These are phyloP conservation scores for Penicillium sp. DNA, from an alignment of 2,329 filamentous ascomycete species.

Conservation along the genomic window DNA sequence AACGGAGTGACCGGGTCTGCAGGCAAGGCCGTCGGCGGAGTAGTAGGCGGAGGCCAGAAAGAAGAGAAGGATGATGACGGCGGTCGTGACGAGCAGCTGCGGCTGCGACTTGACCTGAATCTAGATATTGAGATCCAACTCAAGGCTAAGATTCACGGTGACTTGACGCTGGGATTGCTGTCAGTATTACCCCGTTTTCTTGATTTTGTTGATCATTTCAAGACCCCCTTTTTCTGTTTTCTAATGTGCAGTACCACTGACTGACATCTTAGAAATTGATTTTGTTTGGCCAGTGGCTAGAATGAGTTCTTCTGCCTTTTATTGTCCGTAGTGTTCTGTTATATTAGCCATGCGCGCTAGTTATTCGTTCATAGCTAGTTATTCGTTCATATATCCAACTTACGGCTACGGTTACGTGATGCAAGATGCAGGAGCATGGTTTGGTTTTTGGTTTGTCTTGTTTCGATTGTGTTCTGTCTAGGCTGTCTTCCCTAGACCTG, in stretches of 20 bases:
- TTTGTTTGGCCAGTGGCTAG: conserved; percentile 12
- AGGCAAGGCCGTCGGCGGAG: conserved; percentile 42
- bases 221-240: not conserved
- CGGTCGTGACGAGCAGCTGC: conserved; percentile 61
- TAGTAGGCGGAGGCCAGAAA: conserved; percentile 32
- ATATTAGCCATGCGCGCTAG: not conserved
- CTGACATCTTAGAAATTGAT: conserved; percentile 20
- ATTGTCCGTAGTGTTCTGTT: not conserved
- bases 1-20: conserved; percentile 37
- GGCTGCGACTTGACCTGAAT: conserved; percentile 69
- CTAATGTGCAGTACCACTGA: conserved; percentile 10
- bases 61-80: conserved; percentile 42
- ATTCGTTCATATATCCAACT: conserved; percentile 6
- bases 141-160: conserved; percentile 80
- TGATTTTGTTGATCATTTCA: not conserved
- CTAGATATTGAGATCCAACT: conserved; percentile 79
- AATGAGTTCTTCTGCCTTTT: conserved; percentile 10
- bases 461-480: conserved; percentile 3
- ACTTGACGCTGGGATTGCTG: conserved; percentile 73
- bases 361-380: conserved; percentile 1
- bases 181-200: conserved; percentile 46
- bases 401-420: conserved; percentile 15
- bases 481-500: conserved; percentile 15
- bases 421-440: conserved; percentile 18
- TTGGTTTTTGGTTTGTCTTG: conserved; percentile 9